These are phyloP conservation scores for Plasmodium relictum DNA, from an alignment of 169 alveolate species.

Conservation along the genomic window DNA sequence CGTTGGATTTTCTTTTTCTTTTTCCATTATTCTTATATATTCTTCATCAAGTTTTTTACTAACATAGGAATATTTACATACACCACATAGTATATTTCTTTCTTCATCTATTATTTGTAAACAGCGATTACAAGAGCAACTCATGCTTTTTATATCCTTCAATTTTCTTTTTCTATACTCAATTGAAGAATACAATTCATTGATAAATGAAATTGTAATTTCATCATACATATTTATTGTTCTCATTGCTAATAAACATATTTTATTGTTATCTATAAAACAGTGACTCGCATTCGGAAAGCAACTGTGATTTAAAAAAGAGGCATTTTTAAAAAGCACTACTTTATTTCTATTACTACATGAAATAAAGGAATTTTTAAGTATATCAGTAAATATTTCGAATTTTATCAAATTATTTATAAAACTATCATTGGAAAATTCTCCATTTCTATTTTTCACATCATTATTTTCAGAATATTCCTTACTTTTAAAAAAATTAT, in stretches of 20 bases:
- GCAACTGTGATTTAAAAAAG: slow-evolving; percentile 66
- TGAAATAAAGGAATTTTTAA: slow-evolving; percentile 74
- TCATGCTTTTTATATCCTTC: slow-evolving; percentile 23
- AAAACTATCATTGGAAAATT: slow-evolving; percentile 10
- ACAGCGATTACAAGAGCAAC: slow-evolving; percentile 67
- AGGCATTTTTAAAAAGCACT: slow-evolving; percentile 42
- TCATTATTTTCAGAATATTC: slow-evolving; percentile 2
- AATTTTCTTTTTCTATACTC: slow-evolving; percentile 53
- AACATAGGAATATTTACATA: slow-evolving; percentile 73
- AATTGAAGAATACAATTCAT: slow-evolving; percentile 69
- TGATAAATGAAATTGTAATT: slow-evolving; percentile 45
- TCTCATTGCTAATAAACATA: slow-evolving; percentile 71
- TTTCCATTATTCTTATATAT: not conserved
- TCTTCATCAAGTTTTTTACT: not conserved
- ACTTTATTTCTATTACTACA: slow-evolving; percentile 49
- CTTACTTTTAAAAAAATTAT: not conserved
- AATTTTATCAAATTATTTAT: slow-evolving; percentile 46
- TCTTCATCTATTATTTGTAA: slow-evolving; percentile 77
- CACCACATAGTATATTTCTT: slow-evolving; percentile 58
- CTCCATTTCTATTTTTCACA: slow-evolving; percentile 1
- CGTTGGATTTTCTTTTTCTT: too few relatives aligned
- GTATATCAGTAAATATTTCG: slow-evolving; percentile 64
- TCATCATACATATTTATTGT: slow-evolving; percentile 75
- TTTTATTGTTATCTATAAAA: slow-evolving; percentile 48
- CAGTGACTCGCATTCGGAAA: slow-evolving; percentile 73